Conservation (phyloP, 208 protist genomes). For the Polymyxa betae region DNA sequence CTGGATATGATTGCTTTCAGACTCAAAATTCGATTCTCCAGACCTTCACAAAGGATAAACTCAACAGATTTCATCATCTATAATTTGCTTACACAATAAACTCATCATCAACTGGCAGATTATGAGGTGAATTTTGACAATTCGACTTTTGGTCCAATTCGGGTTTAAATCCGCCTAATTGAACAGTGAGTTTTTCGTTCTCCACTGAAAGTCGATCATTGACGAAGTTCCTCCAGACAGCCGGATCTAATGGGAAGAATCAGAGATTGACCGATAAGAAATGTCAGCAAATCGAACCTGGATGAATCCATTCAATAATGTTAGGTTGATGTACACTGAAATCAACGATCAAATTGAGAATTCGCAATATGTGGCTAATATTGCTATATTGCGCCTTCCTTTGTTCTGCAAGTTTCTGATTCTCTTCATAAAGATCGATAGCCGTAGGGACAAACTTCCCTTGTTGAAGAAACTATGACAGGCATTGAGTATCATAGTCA, state of each 20-base stretch:
- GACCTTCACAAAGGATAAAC: too few species aligned
- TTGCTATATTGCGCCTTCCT: not conserved
- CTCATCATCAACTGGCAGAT: not conserved
- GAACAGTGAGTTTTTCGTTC: conserved; percentile 7
- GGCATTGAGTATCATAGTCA: not conserved
- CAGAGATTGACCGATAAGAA: not conserved
- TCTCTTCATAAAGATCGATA: not conserved
- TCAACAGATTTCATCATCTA: too few species aligned
- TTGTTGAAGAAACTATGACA: conserved; percentile 18
- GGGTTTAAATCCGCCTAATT: conserved; percentile 32
- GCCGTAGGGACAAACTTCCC: conserved; percentile 5
- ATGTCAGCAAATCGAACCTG: not conserved
- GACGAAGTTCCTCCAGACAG: not conserved
- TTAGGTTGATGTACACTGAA: not conserved
- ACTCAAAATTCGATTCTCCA: not conserved
- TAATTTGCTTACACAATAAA: not conserved
- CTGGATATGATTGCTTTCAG: not conserved
- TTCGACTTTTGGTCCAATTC: not conserved
- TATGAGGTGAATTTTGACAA: not conserved
- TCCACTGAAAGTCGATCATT: not conserved
- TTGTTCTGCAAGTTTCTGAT: not conserved
- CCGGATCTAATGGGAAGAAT: not conserved
- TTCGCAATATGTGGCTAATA: conserved; percentile 19
- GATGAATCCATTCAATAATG: conserved; percentile 23
- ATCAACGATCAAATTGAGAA: conserved; percentile 24